A percentile compares a stretch with the other conserved stretches of the same genome.
phyloP scores from a whole-genome alignment of 768 basidiomycete species.

The Russula foetens region DNA sequence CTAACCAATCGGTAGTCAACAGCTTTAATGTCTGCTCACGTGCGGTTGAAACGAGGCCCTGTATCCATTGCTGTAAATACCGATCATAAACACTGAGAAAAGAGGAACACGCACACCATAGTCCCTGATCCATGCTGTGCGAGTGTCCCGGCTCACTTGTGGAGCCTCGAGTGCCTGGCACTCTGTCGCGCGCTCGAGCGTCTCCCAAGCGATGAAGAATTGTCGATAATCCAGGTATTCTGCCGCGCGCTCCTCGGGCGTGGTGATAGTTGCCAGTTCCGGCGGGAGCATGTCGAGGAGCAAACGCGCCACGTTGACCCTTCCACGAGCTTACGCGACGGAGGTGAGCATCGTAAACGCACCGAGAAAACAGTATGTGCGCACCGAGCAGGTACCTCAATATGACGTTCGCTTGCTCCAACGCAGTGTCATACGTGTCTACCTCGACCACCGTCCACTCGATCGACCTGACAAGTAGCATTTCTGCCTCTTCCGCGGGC shows the following conservation, averaged over 20 bases:
- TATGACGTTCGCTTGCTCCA: constrained; percentile 84
- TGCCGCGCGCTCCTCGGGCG: constrained; percentile 62
- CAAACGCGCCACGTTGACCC: constrained; percentile 57
- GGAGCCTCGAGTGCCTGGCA: constrained; percentile 49
- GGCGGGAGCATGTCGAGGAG: constrained; percentile 53
- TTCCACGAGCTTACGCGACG: constrained; percentile 57
- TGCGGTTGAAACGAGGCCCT: constrained; percentile 57
- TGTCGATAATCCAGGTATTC: constrained; percentile 76
- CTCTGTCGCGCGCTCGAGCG: constrained; percentile 52
- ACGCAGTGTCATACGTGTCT: constrained; percentile 65
- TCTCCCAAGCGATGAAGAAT: constrained; percentile 71
- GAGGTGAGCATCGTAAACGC: not conserved
- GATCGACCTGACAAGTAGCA: constrained; percentile 71
- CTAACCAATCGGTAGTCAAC: constrained; percentile 72
- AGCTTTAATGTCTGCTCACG: constrained; percentile 59
- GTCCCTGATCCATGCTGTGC: constrained; percentile 52
- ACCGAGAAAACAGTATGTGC: constrained; percentile 21
- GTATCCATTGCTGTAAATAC: not conserved
- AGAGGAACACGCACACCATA: constrained; percentile 41
- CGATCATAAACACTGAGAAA: not conserved
- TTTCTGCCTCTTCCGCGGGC: constrained; percentile 45
- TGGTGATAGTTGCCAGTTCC: constrained; percentile 52
- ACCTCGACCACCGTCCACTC: constrained; percentile 87
- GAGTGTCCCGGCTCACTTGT: constrained; percentile 50
- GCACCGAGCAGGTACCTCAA: constrained; percentile 84